Evolutionary conservation across 768 basidiomycete species (phyloP).

Genomic region (Auriculariales sp.): DNA sequence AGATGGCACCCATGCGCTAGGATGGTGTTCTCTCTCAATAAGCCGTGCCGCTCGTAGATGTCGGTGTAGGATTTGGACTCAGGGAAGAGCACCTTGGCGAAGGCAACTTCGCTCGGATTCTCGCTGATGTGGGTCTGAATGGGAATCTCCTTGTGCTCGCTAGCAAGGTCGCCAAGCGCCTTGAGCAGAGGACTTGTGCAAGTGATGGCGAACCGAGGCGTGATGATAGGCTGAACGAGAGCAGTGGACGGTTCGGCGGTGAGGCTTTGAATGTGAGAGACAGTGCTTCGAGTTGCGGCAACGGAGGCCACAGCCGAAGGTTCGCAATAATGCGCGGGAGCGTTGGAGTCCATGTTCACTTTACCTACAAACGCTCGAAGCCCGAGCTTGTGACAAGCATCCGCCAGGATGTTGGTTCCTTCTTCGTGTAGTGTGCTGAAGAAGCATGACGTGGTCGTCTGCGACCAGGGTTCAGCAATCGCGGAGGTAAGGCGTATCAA

Average conservation of each 20-base stretch:
- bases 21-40: constrained; percentile 69
- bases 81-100: constrained; percentile 55
- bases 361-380: constrained; percentile 82
- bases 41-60: constrained; percentile 66
- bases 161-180: constrained; percentile 46
- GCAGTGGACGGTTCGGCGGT: constrained; percentile 23
- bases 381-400: constrained; percentile 53
- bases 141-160: constrained; percentile 40
- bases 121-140: constrained; percentile 94
- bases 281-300: constrained; percentile 43
- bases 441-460: constrained; percentile 94
- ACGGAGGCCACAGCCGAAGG: constrained; percentile 44
- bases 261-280: constrained; percentile 53
- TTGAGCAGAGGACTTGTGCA: constrained; percentile 60
- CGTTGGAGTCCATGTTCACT: constrained; percentile 81
- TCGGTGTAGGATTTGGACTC: constrained; percentile 50
- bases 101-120: constrained; percentile 56
- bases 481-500: constrained; percentile 5
- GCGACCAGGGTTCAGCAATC: neutral
- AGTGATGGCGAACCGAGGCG: constrained; percentile 92
- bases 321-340: constrained; percentile 57
- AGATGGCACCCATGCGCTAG: constrained; percentile 82
- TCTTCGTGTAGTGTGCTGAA: constrained; percentile 74
- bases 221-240: constrained; percentile 80
- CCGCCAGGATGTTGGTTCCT: constrained; percentile 67